Base-by-base conservation (phyloP, 345 rosid genomes). In the Citrus medica region DNA sequence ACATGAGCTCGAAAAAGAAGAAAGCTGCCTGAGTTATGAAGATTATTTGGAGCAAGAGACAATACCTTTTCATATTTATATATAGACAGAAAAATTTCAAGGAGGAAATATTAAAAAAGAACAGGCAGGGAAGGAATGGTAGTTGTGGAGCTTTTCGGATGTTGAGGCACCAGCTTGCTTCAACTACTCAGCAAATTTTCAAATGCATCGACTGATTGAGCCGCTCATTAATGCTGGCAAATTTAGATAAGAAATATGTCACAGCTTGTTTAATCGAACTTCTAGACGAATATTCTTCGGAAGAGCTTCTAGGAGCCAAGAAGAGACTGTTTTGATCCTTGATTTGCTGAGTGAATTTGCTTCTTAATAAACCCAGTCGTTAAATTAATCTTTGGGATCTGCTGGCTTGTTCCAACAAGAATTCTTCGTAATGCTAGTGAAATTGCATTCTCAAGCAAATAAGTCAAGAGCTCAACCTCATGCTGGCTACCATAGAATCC, bases 141-240 rank as follows among this genome's bases (percentile, higher is more conserved):
- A 30, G 80, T 61, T 80, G 81, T 69, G 60, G 81, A 65, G 77
- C 19, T 63, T 68, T 56, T 82, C 83, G 53, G 84, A 76, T 70
- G 81, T 74, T 73, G 58, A 74, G 37, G 68, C 16, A 55, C 73
- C 82, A 81, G 63, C 82, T 4, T 42, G 76, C 63, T 40, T 73
- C 51, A 21, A 33, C 40, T 32, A 75, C 37, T 9, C 25, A 46
- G 58, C 27, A 46, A 3, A 58, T 60, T 58, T 12, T 38, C 67
- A 25, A 38, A 60, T 61, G 56, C 35, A 51, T 51, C 21, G 56
- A 51, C 21, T 16, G 21, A 51, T 51, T 14, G 33, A 6, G 59
- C 53, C 7, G 9, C 40, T 72, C 66, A 65, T 19, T 19, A 12
- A 10, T 17, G 3, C 21, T 55, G 32, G 35, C 51, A 67, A 35